These are phyloP conservation scores for Colletotrichum destructivum DNA, from an alignment of 2,329 filamentous ascomycete genomes.

Conservation along the genomic window DNA sequence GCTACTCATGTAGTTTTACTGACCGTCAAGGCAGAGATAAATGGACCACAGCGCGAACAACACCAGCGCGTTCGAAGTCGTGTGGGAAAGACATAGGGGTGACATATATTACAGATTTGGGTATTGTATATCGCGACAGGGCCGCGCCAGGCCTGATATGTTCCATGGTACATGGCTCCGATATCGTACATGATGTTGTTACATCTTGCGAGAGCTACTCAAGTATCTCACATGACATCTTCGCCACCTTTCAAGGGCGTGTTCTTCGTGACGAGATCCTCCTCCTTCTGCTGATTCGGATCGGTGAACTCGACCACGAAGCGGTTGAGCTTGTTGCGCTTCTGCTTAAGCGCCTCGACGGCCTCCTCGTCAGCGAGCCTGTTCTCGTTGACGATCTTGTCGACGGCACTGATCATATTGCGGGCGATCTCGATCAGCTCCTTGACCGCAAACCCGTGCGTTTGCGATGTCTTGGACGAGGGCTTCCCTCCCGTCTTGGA, in stretches of 20 bases:
- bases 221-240: not conserved
- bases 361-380: conserved; percentile 54
- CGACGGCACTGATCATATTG: conserved; percentile 61
- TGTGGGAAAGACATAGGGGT: not conserved
- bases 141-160: not conserved
- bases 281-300: conserved; percentile 32
- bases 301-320: conserved; percentile 45
- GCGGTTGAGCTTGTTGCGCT: conserved; percentile 50
- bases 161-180: conserved; percentile 9
- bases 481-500: conserved; percentile 8
- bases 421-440: conserved; percentile 63
- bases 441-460: conserved; percentile 53
- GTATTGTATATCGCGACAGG: conserved; percentile 16
- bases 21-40: not conserved
- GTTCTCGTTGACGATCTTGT: conserved; percentile 59
- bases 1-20: not conserved
- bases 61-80: no score
- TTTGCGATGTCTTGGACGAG: conserved; percentile 16
- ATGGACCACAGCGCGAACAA: not conserved
- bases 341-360: conserved; percentile 51
- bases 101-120: not conserved
- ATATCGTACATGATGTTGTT: not conserved
- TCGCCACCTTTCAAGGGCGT: not conserved
- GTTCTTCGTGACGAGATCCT: not conserved
- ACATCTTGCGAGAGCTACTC: not conserved